Evolutionary conservation across 768 basidiomycete species (phyloP), one percentile per base, ranked within the genome.

Genomic region (Auricularia auricula-judae): DNA sequence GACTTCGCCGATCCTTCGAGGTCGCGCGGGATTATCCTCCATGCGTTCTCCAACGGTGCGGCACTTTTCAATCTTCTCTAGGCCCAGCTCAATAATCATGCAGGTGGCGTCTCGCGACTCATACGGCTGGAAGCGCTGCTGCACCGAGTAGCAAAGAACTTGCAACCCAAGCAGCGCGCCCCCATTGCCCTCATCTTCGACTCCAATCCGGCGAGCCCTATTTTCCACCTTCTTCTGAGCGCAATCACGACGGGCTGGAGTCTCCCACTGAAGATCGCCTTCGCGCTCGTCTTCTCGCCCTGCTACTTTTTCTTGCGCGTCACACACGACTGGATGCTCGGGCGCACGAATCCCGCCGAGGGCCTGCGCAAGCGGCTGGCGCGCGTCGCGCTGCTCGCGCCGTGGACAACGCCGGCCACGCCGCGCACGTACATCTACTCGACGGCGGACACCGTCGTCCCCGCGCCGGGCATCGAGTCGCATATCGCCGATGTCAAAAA

Each of bases 341-440:
- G 21, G 47, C 14, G 14, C 47, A 18, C 14, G 18, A 51, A 51
- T 18, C 47, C 47, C 21, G 21, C 21, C 7, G 18, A 18, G 47
- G 18, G 14, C 21, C 47, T 51, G 47, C 47, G 47, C 47, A 10
- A 51, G 47, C 47, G 47, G 18, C 47, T 51, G 10, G 18, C 21
- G 14, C 47, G 47, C 47, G 18, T 18, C 21, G 47, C 11, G 14
- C 47, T 51, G 14, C 44, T 77, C 34, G 64, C 77, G 3, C 75
- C 75, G 0, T 76, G 76, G 75, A 73, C 69, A 68, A 65, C 63
- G 16, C 8, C 35, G 35, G 61, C 62, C 8, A 77, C 77, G 12
- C 77, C 75, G 0, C 67, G 78, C 11, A 44, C 78, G 36, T 78
- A 78, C 53, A 43, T 78, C 21, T 78, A 71, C 65, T 78, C 76